Evolutionary conservation across 495 filamentous ascomycete species (phyloP).

Genomic region (Apodospora peruviana): DNA sequence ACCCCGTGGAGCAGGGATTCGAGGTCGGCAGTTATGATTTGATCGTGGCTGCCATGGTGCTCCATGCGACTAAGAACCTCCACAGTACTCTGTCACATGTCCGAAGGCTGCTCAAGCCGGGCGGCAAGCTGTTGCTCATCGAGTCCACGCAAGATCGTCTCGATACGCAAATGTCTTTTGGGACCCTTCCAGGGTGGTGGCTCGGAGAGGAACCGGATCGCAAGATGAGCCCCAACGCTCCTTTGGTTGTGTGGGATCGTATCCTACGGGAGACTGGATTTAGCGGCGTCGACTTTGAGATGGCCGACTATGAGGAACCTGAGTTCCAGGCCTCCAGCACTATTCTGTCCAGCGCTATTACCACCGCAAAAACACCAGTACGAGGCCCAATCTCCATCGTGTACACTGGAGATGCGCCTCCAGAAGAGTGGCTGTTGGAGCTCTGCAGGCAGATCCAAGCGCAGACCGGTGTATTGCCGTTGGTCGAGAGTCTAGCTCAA

Average conservation of each 20-base stretch:
- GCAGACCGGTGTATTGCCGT: neutral
- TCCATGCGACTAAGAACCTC: constrained; percentile 35
- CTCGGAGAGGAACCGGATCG: constrained; percentile 36
- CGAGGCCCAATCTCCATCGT: neutral
- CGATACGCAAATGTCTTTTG: constrained; percentile 28
- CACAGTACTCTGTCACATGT: constrained; percentile 24
- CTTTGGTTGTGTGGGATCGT: constrained; percentile 31
- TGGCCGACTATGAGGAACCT: constrained; percentile 13
- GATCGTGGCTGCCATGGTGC: constrained; percentile 45
- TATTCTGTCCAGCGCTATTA: constrained; percentile 5
- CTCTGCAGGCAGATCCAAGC: neutral
- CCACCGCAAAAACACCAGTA: neutral
- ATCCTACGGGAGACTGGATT: constrained; percentile 35
- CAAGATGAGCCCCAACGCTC: constrained; percentile 34
- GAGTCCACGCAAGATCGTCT: constrained; percentile 27
- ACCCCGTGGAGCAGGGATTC: constrained; percentile 44
- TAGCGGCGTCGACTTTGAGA: constrained; percentile 35
- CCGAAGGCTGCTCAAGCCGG: constrained; percentile 31
- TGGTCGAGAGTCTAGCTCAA: neutral
- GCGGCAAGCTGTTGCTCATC: constrained; percentile 31
- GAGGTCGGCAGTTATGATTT: constrained; percentile 43
- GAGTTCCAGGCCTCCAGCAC: constrained; percentile 5
- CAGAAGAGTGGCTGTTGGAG: constrained; percentile 6
- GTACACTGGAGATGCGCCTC: neutral
- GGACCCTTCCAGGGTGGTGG: constrained; percentile 46